Conservation (phyloP, 192 early-diverging fungal species). For the Coemansia sp. region DNA sequence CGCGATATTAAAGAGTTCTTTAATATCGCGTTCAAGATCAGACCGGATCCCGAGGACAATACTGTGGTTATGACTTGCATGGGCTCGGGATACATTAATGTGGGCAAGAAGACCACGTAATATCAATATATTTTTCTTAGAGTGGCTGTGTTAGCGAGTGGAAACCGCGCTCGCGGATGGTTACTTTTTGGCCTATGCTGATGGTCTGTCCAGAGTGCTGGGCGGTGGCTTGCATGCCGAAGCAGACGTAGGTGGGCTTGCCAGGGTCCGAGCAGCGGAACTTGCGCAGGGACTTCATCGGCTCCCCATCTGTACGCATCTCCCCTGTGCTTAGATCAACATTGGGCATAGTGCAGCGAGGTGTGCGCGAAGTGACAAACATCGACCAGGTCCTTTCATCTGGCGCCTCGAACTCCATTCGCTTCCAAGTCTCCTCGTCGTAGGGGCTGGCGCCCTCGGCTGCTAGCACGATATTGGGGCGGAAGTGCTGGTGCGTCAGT, state of each 20-base stretch:
- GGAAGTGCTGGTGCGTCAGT: conserved; percentile 60
- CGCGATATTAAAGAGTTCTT: conserved; percentile 89
- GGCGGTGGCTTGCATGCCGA: conserved; percentile 47
- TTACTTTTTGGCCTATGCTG: conserved; percentile 18
- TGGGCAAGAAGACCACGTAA: conserved; percentile 77
- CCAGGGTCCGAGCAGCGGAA: conserved; percentile 53
- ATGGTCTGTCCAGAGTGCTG: conserved; percentile 21
- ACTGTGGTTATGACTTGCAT: conserved; percentile 81
- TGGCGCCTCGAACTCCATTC: conserved; percentile 43
- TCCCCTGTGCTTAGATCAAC: conserved; percentile 55
- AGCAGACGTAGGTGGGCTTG: conserved; percentile 31
- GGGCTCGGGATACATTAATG: conserved; percentile 86
- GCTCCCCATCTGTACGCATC: conserved; percentile 52
- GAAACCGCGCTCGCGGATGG: conserved; percentile 27
- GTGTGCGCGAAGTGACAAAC: conserved; percentile 57
- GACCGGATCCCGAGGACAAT: conserved; percentile 67
- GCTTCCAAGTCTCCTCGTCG: conserved; percentile 71
- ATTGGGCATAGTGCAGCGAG: conserved; percentile 63
- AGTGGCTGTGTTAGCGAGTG: conserved; percentile 41
- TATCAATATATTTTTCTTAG: conserved; percentile 2
- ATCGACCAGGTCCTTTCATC: conserved; percentile 28
- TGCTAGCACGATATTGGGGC: conserved; percentile 72
- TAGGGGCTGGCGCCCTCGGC: conserved; percentile 50
- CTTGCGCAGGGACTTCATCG: conserved; percentile 55
- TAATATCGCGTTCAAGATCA: conserved; percentile 90